Conservation (phyloP, 176 grass and related monocot genomes). For the Eragrostis curvula region DNA sequence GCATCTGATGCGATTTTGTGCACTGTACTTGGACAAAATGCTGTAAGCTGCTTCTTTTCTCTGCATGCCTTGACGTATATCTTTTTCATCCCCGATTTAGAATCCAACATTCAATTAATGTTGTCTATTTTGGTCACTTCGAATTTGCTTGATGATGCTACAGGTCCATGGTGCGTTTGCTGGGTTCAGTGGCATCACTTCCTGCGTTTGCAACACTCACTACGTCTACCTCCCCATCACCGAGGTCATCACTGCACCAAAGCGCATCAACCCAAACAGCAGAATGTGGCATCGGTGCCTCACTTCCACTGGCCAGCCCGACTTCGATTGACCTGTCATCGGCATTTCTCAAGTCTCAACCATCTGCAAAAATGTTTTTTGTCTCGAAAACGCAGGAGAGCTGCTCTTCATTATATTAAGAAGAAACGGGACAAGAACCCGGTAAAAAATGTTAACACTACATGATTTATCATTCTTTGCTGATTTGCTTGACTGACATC, state of each 20-base stretch:
- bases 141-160: constrained; percentile 5
- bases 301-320: constrained; percentile 85
- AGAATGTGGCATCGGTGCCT: constrained; percentile 98
- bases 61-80: neutral
- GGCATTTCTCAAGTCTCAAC: neutral
- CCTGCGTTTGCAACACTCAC: constrained; percentile 81
- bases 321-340: constrained; percentile 63
- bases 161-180: constrained; percentile 97
- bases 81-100: constrained; percentile 7
- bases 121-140: neutral
- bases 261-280: constrained; percentile 81
- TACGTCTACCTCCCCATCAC: constrained; percentile 85
- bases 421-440: no score
- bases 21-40: constrained; percentile 97
- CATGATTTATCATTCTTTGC: constrained; percentile 21
- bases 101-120: neutral
- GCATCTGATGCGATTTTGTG: constrained; percentile 98
- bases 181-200: constrained; percentile 92
- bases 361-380: neutral
- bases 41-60: constrained; percentile 52
- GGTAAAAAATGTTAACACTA: neutral
- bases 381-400: no score
- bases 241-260: constrained; percentile 72
- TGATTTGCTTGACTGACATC: constrained; percentile 1
- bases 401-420: no score